A percentile compares a stretch with the other conserved stretches of the same genome.
Evolutionary conservation across 768 basidiomycete genomes (phyloP).

Genomic region (Lentinula edodes): DNA sequence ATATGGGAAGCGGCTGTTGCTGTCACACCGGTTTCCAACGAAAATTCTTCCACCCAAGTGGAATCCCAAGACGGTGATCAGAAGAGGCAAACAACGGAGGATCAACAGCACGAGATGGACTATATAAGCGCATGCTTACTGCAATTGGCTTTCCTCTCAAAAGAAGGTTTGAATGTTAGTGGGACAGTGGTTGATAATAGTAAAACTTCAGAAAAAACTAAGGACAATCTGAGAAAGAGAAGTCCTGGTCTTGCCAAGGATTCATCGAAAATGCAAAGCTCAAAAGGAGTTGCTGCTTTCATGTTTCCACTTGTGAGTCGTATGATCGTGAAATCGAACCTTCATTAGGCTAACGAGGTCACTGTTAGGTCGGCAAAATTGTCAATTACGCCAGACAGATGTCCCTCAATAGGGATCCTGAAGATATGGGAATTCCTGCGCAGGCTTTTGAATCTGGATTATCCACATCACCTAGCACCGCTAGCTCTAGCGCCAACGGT

Average conservation of each 20-base stretch:
- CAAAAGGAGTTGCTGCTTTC: conserved; percentile 8
- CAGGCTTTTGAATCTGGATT: not conserved
- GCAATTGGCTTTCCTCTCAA: conserved; percentile 47
- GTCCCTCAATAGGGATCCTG: conserved; percentile 58
- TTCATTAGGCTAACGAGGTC: not conserved
- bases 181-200: conserved; percentile 18
- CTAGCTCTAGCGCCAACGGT: not conserved
- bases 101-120: conserved; percentile 44
- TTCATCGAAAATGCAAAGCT: not conserved
- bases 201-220: not conserved
- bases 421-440: conserved; percentile 28
- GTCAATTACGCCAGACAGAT: conserved; percentile 60
- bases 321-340: not conserved
- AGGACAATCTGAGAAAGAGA: not conserved
- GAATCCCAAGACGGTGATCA: not conserved
- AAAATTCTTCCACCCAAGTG: not conserved
- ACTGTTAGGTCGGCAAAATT: conserved; percentile 57
- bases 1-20: conserved; percentile 32
- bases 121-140: conserved; percentile 54
- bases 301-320: conserved; percentile 38
- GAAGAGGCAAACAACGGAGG: conserved; percentile 14
- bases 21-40: not conserved
- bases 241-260: conserved; percentile 1
- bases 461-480: not conserved
- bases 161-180: conserved; percentile 40